phyloP scores from a whole-genome alignment of 1,139 yeast genomes.

The Hyphopichia burtonii region DNA sequence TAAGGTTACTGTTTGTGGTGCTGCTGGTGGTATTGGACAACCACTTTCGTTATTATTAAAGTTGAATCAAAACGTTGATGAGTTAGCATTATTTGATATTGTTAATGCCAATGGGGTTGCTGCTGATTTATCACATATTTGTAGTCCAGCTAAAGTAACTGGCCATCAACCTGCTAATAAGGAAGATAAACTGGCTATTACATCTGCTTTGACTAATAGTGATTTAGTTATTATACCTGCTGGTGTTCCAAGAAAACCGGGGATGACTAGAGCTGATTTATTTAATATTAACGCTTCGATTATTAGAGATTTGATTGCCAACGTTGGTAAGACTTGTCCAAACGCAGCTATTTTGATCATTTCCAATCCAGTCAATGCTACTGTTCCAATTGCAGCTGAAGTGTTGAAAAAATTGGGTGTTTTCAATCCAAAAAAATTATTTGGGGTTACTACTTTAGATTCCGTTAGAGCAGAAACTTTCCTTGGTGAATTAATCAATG shows the following conservation, averaged over 20 bases:
- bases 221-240: conserved; percentile 73
- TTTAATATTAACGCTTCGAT: conserved; percentile 74
- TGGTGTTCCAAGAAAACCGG: conserved; percentile 80
- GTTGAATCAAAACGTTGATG: conserved; percentile 52
- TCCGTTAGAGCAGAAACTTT: conserved; percentile 70
- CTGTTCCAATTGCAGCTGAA: conserved; percentile 75
- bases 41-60: conserved; percentile 68
- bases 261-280: conserved; percentile 76
- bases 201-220: conserved; percentile 51
- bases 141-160: conserved; percentile 54
- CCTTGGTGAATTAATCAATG: conserved; percentile 43
- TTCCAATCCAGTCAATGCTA: conserved; percentile 74
- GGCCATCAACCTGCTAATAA: conserved; percentile 56
- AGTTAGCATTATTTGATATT: conserved; percentile 63
- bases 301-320: conserved; percentile 57
- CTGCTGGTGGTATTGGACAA: conserved; percentile 82
- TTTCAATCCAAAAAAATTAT: conserved; percentile 62
- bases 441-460: conserved; percentile 75
- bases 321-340: conserved; percentile 58
- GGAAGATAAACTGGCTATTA: conserved; percentile 48
- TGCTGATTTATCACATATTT: conserved; percentile 71
- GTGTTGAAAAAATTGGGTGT: conserved; percentile 60
- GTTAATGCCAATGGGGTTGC: conserved; percentile 72
- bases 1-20: conserved; percentile 74
- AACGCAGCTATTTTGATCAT: conserved; percentile 64